Conservation (phyloP, 1,284 basidiomycete genomes). For the Termitomyces sp. region DNA sequence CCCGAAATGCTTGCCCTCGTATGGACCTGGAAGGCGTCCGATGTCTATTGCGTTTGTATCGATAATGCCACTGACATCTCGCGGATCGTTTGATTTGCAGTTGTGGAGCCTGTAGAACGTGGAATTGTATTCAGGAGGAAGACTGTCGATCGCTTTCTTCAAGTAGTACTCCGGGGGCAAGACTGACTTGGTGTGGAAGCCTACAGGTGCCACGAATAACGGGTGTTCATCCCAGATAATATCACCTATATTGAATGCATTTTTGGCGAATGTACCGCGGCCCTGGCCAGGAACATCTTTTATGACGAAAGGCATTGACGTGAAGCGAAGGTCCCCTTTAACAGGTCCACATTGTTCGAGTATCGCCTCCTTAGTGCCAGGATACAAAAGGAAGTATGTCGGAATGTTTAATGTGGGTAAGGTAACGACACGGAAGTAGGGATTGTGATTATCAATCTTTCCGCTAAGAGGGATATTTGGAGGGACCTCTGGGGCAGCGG, state of each 20-base stretch:
- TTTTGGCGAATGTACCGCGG: not conserved
- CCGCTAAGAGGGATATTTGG: no score
- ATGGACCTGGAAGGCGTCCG: constrained; percentile 5
- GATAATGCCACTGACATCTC: constrained; percentile 3
- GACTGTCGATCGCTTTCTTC: not conserved
- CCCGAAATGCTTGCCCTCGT: not conserved
- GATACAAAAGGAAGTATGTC: not conserved
- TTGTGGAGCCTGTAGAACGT: constrained; percentile 9
- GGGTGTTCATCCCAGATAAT: constrained; percentile 12
- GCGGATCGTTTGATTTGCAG: constrained; percentile 8
- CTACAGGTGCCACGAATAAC: constrained; percentile 2
- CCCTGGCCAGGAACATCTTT: constrained; percentile 9
- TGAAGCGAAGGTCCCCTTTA: not conserved
- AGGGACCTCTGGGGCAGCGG: not conserved
- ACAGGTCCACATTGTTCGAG: not conserved
- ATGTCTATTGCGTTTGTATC: constrained; percentile 12
- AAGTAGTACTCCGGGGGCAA: not conserved
- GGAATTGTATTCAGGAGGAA: not conserved
- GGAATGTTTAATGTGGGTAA: not conserved
- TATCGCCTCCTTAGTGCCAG: not conserved
- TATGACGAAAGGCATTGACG: not conserved
- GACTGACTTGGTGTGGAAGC: not conserved
- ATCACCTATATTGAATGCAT: constrained; percentile 10
- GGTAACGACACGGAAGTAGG: not conserved
- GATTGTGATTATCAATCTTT: fast-evolving